These are phyloP conservation scores for Guyanaporus albipodus DNA, from an alignment of 768 basidiomycete species.

Conservation along the genomic window DNA sequence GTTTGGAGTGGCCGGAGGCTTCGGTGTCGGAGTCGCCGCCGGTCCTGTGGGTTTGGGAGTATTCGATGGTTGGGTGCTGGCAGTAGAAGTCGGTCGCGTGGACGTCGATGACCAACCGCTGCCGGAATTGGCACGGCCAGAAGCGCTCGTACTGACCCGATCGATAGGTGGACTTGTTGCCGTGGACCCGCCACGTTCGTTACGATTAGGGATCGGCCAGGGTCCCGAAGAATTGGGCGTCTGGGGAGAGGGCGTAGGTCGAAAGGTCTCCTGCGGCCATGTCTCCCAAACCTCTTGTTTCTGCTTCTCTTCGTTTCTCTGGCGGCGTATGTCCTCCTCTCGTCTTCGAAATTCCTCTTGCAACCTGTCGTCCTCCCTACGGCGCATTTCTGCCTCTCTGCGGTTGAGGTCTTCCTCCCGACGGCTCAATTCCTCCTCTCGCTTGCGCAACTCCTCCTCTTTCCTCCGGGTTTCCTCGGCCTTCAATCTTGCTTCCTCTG, in stretches of 20 bases:
- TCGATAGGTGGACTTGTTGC: conserved; percentile 32
- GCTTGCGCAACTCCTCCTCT: conserved; percentile 23
- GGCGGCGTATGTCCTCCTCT: conserved; percentile 31
- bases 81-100: conserved; percentile 26
- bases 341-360: conserved; percentile 30
- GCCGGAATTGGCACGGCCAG: conserved; percentile 26
- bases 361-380: conserved; percentile 25
- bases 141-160: conserved; percentile 27
- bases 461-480: conserved; percentile 24
- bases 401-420: conserved; percentile 32
- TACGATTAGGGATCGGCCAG: conserved; percentile 32
- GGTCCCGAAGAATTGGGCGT: conserved; percentile 25
- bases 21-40: conserved; percentile 19
- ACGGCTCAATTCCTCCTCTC: conserved; percentile 28
- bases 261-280: conserved; percentile 26
- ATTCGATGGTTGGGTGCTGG: conserved; percentile 21
- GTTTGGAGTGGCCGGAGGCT: conserved; percentile 18
- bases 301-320: conserved; percentile 31
- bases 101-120: conserved; percentile 30
- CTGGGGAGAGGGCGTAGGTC: conserved; percentile 27
- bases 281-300: conserved; percentile 27
- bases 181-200: conserved; percentile 31
- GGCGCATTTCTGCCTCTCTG: conserved; percentile 31
- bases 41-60: conserved; percentile 25
- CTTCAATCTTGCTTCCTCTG: conserved; percentile 24